Evolutionary conservation across 2,329 filamentous ascomycete species (phyloP), one percentile per base, ranked within the genome.

Genomic region (Colletotrichum sp.): DNA sequence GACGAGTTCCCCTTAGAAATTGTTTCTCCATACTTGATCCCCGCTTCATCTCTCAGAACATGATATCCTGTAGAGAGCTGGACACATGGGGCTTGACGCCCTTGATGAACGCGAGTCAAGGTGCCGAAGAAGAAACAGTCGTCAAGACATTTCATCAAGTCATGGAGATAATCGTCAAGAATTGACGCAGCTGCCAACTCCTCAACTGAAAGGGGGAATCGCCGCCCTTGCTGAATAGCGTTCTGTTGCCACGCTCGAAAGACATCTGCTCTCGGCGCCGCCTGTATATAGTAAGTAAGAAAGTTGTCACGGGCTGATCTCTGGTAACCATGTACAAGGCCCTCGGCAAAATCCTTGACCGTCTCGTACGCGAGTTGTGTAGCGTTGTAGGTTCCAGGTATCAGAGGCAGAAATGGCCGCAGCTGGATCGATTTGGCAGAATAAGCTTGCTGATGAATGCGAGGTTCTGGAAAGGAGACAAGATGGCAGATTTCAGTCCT

Each of bases 71-170:
- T 71, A 2, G 13, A 5, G 39, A 75, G 21, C 2, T 13, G 5
- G 34, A 72, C 21, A 9, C 55, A 49, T 6, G 15, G 30, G 5
- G 9, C 2, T 15, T 24, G 6, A 6, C 16, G 18, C 5, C 39
- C 18, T 15, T 24, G 44, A 18, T 59, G 57, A 15, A 18, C 21
- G n/a, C 52, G 62, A 5, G 65, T 76, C 60, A 76, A 7, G 24
- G 55, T 59, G 13, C 73, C 62, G 28, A 73, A 68, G 32, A 71
- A 76, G 69, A 77, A 68, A n/a, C 34, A 67, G 4, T 69, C 49
- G 69, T 77, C 74, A 5, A 74, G 39, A 9, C 13, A 10, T 18
- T 8, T 10, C 57, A 74, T 70, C 28, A 76, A 49, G 8, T 24
- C 7, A 10, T 24, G 24, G 6, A 71, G 30, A 26, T 32, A 63